Evolutionary conservation across 176 grass and related monocot species (phyloP), one percentile per base, ranked within the genome.

Genomic region (Phoenix dactylifera): DNA sequence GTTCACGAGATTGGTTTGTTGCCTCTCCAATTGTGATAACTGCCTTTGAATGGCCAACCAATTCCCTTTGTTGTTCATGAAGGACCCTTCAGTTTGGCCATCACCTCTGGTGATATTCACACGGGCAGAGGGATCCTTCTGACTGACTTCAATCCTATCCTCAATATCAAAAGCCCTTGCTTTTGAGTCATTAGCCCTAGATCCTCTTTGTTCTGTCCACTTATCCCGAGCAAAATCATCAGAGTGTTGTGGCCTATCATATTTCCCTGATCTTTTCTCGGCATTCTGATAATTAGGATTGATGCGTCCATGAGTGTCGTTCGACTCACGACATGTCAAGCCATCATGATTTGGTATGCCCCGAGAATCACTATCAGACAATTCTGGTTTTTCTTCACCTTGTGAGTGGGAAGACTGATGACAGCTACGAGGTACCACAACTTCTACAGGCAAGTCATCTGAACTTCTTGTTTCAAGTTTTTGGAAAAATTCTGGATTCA

Each of bases 401-500:
- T 70, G 52, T 67, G 85, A 76, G 35, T 92, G 84, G 15, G 78
- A 63, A 44, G 58, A 84, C 55, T 80, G 79, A 39, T 70, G 50
- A 48, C 64, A 76, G 44, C 77, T 85, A 44, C 63, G 84, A 62
- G 87, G 81, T 60, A 85, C 69, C 26, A 89, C 88, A 26, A 98
- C 93, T 78, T 98, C 93, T 32, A 98, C 93, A 39, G 79, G 59
- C 58, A 90, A 82, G 57, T 86, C 90, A 50, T 92, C 87, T 22
- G 55, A 44, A 39, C 60, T 83, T 56, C 84, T 92, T 17, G 87
- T 76, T 68, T 98, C 93, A 56, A 98, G 84, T 29, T 89, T 92
- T 73, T 89, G 93, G 61, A 98, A 98, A 56, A 98, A 98, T 12
- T 92, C 93, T 57, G 87, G 78, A 54, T 98, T 98, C 35, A 98